phyloP scores from a whole-genome alignment of 2,329 filamentous ascomycete species.

The Colletotrichum tabaci region DNA sequence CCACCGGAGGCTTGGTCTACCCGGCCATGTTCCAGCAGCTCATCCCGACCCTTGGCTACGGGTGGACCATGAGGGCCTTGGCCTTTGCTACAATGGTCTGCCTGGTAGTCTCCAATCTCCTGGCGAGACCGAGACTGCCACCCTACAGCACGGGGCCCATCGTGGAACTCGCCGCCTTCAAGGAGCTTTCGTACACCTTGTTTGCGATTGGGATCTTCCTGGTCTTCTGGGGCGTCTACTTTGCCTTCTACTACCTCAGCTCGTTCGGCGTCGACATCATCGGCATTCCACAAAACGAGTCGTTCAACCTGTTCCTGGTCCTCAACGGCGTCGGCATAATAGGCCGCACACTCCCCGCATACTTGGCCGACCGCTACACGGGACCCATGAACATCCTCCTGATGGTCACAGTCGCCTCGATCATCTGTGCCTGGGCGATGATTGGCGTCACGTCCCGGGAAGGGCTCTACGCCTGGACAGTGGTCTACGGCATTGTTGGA shows the following conservation, averaged over 20 bases:
- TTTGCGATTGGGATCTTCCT: slow-evolving; percentile 55
- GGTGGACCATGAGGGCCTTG: slow-evolving; percentile 66
- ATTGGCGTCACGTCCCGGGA: slow-evolving; percentile 58
- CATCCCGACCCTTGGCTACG: slow-evolving; percentile 65
- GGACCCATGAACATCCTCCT: slow-evolving; percentile 67
- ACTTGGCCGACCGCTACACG: slow-evolving; percentile 68
- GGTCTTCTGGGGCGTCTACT: slow-evolving; percentile 60
- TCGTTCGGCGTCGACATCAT: slow-evolving; percentile 62
- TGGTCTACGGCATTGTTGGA: slow-evolving; percentile 74
- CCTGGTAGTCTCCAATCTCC: slow-evolving; percentile 52
- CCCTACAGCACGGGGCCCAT: slow-evolving; percentile 50
- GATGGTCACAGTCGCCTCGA: slow-evolving; percentile 50
- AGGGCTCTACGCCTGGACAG: slow-evolving; percentile 73
- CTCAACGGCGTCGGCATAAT: slow-evolving; percentile 74
- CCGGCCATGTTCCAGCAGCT: slow-evolving; percentile 54
- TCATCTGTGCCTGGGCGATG: slow-evolving; percentile 56
- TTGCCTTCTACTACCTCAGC: slow-evolving; percentile 68
- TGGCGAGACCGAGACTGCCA: slow-evolving; percentile 57
- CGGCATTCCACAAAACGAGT: slow-evolving; percentile 60
- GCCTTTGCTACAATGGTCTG: slow-evolving; percentile 61
- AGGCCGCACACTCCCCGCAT: slow-evolving; percentile 69
- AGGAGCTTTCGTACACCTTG: slow-evolving; percentile 48
- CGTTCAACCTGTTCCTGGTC: slow-evolving; percentile 74
- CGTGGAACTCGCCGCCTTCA: slow-evolving; percentile 5
- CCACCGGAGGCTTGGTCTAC: slow-evolving; percentile 68